Evolutionary conservation across 352 stramenopile genomes (phyloP).

Genomic region (Elongisporangium prolatum): DNA sequence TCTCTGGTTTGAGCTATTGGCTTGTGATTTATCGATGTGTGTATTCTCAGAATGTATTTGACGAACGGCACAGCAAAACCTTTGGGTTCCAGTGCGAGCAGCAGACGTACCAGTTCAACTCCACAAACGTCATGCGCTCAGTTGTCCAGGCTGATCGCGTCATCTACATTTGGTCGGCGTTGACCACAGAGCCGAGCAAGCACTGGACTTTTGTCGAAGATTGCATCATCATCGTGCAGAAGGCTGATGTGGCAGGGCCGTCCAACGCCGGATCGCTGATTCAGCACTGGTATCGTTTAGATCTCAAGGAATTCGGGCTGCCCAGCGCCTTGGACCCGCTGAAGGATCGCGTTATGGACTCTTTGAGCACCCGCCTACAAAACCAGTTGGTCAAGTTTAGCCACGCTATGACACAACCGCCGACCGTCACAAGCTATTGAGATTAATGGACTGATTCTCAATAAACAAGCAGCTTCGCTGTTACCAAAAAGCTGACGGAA

Average conservation of each 20-base stretch:
- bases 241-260: no score
- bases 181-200: neutral
- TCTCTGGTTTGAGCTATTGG: no score
- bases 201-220: neutral
- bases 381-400: neutral
- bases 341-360: neutral
- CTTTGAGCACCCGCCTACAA: neutral
- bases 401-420: neutral
- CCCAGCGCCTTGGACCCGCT: neutral
- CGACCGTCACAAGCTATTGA: neutral
- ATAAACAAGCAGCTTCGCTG: no score
- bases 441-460: no score
- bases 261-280: neutral
- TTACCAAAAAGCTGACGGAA: no score
- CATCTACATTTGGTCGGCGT: neutral
- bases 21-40: neutral
- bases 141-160: neutral
- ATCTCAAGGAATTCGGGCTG: neutral
- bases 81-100: neutral
- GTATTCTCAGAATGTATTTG: neutral
- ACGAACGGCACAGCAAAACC: neutral
- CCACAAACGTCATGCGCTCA: neutral
- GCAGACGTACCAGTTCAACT: neutral
- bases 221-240: neutral
- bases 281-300: neutral